phyloP scores from a whole-genome alignment of 1,284 basidiomycete species.

The Moesziomyces sp. region DNA sequence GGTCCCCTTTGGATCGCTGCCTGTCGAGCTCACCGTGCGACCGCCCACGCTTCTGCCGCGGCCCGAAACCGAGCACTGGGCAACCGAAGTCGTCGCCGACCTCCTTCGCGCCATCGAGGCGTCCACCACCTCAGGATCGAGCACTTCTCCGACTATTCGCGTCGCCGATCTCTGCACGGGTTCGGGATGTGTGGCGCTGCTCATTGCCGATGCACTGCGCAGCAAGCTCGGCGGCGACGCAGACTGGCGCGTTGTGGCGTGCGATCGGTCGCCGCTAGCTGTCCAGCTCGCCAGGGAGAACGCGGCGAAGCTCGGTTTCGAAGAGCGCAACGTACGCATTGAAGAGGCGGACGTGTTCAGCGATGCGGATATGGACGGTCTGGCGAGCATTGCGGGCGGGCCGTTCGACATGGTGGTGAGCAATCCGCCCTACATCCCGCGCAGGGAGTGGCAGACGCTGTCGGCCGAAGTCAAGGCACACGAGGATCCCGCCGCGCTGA shows the following conservation, averaged over 20 bases:
- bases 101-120: neutral
- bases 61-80: slow-evolving; percentile 46
- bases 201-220: slow-evolving; percentile 32
- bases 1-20: slow-evolving; percentile 27
- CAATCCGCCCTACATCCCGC: slow-evolving; percentile 46
- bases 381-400: slow-evolving; percentile 11
- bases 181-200: slow-evolving; percentile 30
- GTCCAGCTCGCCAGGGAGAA: slow-evolving; percentile 37
- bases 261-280: slow-evolving; percentile 23
- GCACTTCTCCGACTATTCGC: slow-evolving; percentile 1
- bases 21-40: slow-evolving; percentile 26
- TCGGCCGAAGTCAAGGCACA: slow-evolving; percentile 20
- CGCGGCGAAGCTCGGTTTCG: slow-evolving; percentile 20
- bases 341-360: slow-evolving; percentile 32
- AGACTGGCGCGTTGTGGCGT: slow-evolving; percentile 30
- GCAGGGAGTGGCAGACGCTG: slow-evolving; percentile 25
- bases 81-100: slow-evolving; percentile 7
- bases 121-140: neutral
- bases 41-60: slow-evolving; percentile 29
- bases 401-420: slow-evolving; percentile 35
- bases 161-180: slow-evolving; percentile 40
- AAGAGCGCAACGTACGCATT: slow-evolving; percentile 7
- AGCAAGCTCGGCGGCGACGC: neutral
- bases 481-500: slow-evolving; percentile 39
- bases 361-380: slow-evolving; percentile 15